Percentiles rank a stretch among this genome's conserved stretches.
Conservation (phyloP, 2,329 filamentous ascomycete genomes). For the Thelonectria discophora region DNA sequence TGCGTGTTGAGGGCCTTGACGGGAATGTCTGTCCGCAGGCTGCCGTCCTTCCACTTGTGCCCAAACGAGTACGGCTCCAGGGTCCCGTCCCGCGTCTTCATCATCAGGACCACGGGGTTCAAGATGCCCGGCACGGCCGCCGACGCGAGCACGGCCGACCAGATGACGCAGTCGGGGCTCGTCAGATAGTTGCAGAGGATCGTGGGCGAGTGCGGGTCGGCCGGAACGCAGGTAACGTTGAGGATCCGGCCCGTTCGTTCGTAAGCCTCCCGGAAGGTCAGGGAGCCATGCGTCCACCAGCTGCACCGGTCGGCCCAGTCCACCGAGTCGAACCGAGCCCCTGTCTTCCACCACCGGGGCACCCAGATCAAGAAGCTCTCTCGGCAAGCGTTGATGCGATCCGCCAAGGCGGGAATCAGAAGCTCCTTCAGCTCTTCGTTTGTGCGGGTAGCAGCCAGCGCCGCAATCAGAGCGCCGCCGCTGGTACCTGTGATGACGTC, state of each 20-base stretch:
- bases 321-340: constrained; percentile 91
- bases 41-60: constrained; percentile 99
- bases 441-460: constrained; percentile 85
- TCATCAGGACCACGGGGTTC: constrained; percentile 92
- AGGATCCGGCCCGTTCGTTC: constrained; percentile 92
- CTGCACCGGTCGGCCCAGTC: constrained; percentile 87
- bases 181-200: constrained; percentile 97
- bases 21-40: constrained; percentile 91
- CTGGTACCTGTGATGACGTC: constrained; percentile 97
- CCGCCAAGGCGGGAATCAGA: constrained; percentile 85
- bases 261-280: constrained; percentile 95
- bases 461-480: constrained; percentile 90
- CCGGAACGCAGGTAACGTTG: constrained; percentile 95
- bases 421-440: constrained; percentile 89
- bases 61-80: constrained; percentile 94
- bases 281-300: constrained; percentile 91
- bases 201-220: constrained; percentile 90
- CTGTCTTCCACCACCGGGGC: constrained; percentile 88
- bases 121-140: constrained; percentile 95
- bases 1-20: constrained; percentile 93
- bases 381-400: constrained; percentile 84
- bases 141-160: constrained; percentile 94
- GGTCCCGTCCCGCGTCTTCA: constrained; percentile 81
- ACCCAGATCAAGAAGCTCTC: constrained; percentile 81
- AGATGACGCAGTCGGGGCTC: constrained; percentile 95